Evolutionary conservation across 768 basidiomycete species (phyloP).

Genomic region (Tephrocybe sp.): DNA sequence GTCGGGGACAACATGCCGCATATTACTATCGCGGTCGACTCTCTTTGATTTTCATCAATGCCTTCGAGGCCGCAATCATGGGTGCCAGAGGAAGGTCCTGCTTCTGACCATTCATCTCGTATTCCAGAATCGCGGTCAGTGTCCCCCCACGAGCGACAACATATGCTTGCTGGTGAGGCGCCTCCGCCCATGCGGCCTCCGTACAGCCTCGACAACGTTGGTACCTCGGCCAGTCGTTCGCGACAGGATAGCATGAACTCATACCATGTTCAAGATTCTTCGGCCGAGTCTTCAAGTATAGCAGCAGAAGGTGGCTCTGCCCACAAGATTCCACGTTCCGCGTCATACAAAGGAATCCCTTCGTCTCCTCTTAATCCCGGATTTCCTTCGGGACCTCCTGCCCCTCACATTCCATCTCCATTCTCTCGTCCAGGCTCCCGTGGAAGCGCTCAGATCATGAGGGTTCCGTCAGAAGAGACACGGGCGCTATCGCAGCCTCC

Average conservation of each 20-base stretch:
- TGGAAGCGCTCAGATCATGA: conserved; percentile 12
- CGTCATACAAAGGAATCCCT: conserved; percentile 9
- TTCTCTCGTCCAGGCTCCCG: conserved; percentile 18
- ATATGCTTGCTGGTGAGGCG: conserved; percentile 11
- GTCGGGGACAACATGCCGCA: conserved; percentile 16
- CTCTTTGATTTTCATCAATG: conserved; percentile 13
- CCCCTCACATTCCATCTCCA: conserved; percentile 14
- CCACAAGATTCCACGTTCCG: conserved; percentile 8
- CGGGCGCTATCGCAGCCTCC: conserved; percentile 12
- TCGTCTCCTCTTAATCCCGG: conserved; percentile 18
- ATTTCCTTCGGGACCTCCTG: conserved; percentile 2
- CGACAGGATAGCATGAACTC: background rate
- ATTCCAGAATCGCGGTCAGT: conserved; percentile 1
- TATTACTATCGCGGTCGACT: conserved; percentile 5
- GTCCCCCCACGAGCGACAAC: conserved; percentile 16
- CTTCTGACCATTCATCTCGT: conserved; percentile 15
- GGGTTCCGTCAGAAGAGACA: conserved; percentile 21
- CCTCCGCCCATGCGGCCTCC: conserved; percentile 10
- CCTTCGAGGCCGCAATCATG: conserved; percentile 16
- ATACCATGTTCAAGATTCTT: background rate
- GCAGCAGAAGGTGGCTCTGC: background rate
- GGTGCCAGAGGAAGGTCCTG: conserved; percentile 20
- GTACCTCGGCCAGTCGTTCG: conserved; percentile 2
- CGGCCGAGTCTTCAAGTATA: background rate
- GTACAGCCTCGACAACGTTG: conserved; percentile 1